These are phyloP conservation scores for Mucor racemosus DNA, from an alignment of 371 early-diverging fungal genomes.

Conservation along the genomic window DNA sequence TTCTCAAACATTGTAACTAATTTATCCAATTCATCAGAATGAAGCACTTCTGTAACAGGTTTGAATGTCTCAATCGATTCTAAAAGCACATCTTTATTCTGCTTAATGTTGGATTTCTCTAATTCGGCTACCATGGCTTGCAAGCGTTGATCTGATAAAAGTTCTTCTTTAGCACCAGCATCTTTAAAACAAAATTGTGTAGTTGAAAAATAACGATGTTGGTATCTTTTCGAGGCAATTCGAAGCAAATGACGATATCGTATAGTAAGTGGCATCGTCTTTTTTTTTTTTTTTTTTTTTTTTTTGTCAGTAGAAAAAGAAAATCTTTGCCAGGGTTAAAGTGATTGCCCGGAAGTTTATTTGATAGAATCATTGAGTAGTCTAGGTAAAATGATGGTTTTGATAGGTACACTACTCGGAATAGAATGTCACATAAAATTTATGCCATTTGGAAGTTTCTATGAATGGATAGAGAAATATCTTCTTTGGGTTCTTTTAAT, in stretches of 20 bases:
- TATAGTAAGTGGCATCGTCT: neutral
- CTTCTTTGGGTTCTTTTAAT: too few species aligned
- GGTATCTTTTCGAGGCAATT: neutral
- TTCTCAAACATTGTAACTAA: constrained; percentile 15
- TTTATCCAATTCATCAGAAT: constrained; percentile 14
- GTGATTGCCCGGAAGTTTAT: neutral
- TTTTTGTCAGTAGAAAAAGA: neutral
- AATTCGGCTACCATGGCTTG: constrained; percentile 23
- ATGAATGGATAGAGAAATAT: neutral
- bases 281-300: too few species aligned
- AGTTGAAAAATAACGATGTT: constrained; percentile 2
- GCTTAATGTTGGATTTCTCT: constrained; percentile 1
- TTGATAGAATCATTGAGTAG: too few species aligned
- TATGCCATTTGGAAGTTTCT: neutral
- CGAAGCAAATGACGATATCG: neutral
- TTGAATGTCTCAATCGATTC: constrained; percentile 17
- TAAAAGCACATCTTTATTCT: neutral
- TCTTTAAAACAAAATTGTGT: neutral
- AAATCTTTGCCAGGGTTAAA: constrained; percentile 10
- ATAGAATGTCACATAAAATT: neutral
- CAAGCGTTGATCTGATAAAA: constrained; percentile 18
- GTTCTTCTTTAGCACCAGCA: neutral
- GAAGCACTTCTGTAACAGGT: constrained; percentile 10
- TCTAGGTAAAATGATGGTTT: neutral
- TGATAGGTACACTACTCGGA: constrained; percentile 1